Conservation (phyloP, 306 rosid species). For the Lathyrus aphaca region DNA sequence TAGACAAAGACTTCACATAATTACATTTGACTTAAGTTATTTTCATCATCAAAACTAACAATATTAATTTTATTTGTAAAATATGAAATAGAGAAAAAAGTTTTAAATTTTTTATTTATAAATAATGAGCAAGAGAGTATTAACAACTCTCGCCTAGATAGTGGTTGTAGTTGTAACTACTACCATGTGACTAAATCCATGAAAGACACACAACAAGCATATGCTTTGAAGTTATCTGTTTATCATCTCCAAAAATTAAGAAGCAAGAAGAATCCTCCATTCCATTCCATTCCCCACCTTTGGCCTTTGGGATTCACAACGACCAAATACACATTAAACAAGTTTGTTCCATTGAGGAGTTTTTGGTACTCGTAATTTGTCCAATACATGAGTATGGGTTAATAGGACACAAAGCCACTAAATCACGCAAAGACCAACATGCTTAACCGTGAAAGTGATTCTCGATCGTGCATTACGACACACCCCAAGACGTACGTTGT, state of each 20-base stretch:
- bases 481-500: conserved; percentile 33
- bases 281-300: conserved; percentile 1
- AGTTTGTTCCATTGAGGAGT: conserved; percentile 9
- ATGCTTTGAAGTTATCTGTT: conserved; percentile 19
- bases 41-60: no score
- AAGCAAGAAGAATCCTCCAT: conserved; percentile 1
- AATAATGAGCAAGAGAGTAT: no score
- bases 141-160: no score
- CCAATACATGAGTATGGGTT: conserved; percentile 2
- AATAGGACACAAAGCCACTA: conserved; percentile 24
- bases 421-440: conserved; percentile 53
- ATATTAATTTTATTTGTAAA: no score
- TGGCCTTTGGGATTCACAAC: conserved; percentile 8
- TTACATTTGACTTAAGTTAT: no score
- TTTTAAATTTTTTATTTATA: no score
- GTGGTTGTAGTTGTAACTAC: no score
- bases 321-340: conserved; percentile 29
- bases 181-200: background rate
- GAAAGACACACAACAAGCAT: conserved; percentile 32
- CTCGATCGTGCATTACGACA: conserved; percentile 42
- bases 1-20: no score
- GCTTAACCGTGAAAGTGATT: conserved; percentile 57
- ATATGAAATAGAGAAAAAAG: no score
- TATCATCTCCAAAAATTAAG: conserved; percentile 25
- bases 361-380: conserved; percentile 31